A percentile compares a stretch with the other conserved stretches of the same genome.
phyloP scores from a whole-genome alignment of 2,329 filamentous ascomycete genomes.

The Pyricularia grisea region DNA sequence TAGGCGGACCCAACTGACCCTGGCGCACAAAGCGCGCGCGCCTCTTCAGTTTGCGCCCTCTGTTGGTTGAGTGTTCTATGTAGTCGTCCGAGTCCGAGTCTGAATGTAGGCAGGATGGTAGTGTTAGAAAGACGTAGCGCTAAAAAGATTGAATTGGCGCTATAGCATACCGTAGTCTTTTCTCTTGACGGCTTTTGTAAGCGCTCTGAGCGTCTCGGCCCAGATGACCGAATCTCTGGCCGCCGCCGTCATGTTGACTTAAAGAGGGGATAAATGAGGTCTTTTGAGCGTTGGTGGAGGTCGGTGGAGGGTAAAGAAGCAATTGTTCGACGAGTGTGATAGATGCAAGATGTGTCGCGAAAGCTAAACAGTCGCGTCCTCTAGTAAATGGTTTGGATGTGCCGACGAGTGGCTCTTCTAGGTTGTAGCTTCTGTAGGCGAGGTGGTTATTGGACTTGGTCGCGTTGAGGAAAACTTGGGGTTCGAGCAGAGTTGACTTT shows the following conservation, averaged over 20 bases:
- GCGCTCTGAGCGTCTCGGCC: conserved; percentile 11
- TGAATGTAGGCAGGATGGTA: conserved; percentile 22
- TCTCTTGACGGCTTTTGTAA: conserved; percentile 13
- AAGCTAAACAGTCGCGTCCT: background rate
- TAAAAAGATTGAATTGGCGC: background rate
- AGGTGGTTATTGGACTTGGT: background rate
- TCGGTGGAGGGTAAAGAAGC: background rate
- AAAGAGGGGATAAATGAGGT: background rate
- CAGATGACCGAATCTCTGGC: conserved; percentile 12
- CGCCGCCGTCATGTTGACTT: background rate
- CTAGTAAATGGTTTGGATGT: background rate
- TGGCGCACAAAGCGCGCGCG: conserved; percentile 61
- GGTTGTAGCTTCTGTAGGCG: no score
- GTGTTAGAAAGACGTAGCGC: background rate
- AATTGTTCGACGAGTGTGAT: background rate
- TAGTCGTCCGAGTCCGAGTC: conserved; percentile 72
- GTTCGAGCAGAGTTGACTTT: background rate
- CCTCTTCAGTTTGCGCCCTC: conserved; percentile 72
- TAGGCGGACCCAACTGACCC: conserved; percentile 58
- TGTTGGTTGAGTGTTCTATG: conserved; percentile 61
- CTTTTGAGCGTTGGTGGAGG: background rate
- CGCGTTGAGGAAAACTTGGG: background rate
- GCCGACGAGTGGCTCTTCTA: background rate
- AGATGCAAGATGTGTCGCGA: background rate
- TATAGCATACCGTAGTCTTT: conserved; percentile 11